Percentiles rank a stretch among this genome's conserved stretches.
Evolutionary conservation across 805 yeast genomes (phyloP).

Genomic region (Metschnikowia cubensis): DNA sequence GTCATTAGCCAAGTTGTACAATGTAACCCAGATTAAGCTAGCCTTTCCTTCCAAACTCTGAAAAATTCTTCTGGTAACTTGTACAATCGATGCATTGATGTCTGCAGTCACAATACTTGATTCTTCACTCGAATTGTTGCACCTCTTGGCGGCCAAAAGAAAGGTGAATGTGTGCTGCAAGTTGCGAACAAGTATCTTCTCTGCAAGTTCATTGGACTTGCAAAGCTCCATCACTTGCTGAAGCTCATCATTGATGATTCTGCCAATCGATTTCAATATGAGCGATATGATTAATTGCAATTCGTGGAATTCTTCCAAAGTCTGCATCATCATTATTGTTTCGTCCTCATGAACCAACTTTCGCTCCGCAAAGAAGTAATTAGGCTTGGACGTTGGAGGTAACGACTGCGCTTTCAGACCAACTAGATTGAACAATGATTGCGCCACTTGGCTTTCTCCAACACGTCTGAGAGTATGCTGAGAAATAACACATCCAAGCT

Average conservation of each 20-base stretch:
- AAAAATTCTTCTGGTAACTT: not conserved
- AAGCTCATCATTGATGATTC: slow-evolving; percentile 5
- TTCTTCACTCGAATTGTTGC: slow-evolving; percentile 3
- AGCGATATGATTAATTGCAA: slow-evolving; percentile 8
- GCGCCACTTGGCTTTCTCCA: slow-evolving; percentile 3
- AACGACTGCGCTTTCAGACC: slow-evolving; percentile 4
- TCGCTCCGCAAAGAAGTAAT: slow-evolving; percentile 15
- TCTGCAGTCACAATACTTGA: not conserved
- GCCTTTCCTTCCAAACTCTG: not conserved
- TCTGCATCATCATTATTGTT: slow-evolving; percentile 5
- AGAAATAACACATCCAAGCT: slow-evolving; percentile 12
- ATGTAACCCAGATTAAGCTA: slow-evolving; percentile 25
- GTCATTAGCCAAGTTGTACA: slow-evolving; percentile 30
- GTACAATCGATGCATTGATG: not conserved
- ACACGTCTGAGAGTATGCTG: not conserved
- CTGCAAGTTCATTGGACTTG: slow-evolving; percentile 3
- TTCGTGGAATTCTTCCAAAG: slow-evolving; percentile 11
- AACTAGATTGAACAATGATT: not conserved
- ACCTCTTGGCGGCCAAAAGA: slow-evolving; percentile 10
- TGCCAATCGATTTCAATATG: slow-evolving; percentile 6
- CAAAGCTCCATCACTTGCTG: not conserved
- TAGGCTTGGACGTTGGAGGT: slow-evolving; percentile 33
- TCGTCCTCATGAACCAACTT: slow-evolving; percentile 5
- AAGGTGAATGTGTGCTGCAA: slow-evolving; percentile 9
- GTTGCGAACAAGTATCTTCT: slow-evolving; percentile 10